Conservation (phyloP, 2,329 filamentous ascomycete species). For the Epichloe aotearoae region DNA sequence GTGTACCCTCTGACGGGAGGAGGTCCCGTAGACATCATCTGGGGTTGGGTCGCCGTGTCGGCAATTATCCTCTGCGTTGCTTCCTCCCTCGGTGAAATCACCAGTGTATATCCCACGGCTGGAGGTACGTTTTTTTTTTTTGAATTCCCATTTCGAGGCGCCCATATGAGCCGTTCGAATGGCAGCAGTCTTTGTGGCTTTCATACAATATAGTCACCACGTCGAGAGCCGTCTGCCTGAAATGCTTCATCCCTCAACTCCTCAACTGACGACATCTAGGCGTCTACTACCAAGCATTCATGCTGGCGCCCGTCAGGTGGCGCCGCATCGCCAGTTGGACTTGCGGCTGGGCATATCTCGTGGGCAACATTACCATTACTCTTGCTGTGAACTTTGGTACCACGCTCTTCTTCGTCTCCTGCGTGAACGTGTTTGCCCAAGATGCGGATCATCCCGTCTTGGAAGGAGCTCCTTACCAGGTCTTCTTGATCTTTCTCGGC, state of each 20-base stretch:
- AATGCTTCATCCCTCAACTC: neutral
- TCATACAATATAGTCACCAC: too few relatives aligned
- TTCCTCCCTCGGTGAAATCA: conserved; percentile 59
- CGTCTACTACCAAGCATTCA: conserved; percentile 69
- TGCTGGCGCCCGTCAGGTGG: conserved; percentile 49
- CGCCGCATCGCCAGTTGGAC: conserved; percentile 55
- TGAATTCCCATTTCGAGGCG: neutral
- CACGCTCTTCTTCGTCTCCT: conserved; percentile 46
- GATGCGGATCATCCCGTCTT: conserved; percentile 30
- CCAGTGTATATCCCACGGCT: conserved; percentile 62
- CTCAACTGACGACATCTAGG: conserved; percentile 13
- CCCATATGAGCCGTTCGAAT: neutral
- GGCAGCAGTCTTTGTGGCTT: too few relatives aligned
- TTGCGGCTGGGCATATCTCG: conserved; percentile 63
- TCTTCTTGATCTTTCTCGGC: conserved; percentile 58
- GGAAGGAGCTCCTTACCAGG: conserved; percentile 44
- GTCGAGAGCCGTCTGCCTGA: too few relatives aligned
- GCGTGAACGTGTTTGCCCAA: conserved; percentile 41
- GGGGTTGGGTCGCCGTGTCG: conserved; percentile 59
- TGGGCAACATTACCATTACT: conserved; percentile 72
- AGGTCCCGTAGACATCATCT: conserved; percentile 56
- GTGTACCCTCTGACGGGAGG: conserved; percentile 54
- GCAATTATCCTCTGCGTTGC: conserved; percentile 59
- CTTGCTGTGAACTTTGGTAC: conserved; percentile 75
- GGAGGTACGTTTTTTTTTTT: conserved; percentile 45